A percentile compares a stretch with the other conserved stretches of the same genome.
Evolutionary conservation across 768 basidiomycete species (phyloP).

Genomic region (Tricholoma sp.): DNA sequence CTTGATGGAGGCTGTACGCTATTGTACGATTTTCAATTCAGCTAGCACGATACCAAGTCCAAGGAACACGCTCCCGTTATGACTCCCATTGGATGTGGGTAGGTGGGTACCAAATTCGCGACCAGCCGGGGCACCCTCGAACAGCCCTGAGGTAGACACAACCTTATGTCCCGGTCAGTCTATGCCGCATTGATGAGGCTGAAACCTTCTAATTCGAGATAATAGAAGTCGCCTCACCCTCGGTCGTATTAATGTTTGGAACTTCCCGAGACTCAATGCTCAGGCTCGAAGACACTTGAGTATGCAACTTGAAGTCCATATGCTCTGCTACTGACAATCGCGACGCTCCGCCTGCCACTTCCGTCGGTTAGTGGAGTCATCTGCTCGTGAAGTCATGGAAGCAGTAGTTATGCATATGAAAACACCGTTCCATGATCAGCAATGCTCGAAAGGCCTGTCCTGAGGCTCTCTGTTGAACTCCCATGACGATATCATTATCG

Average conservation of each 20-base stretch:
- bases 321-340: neutral
- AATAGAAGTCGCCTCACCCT: neutral
- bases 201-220: neutral
- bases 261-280: neutral
- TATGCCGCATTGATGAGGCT: too few species aligned
- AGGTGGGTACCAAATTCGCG: too few species aligned
- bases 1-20: too few species aligned
- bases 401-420: neutral
- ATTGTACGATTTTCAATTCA: too few species aligned
- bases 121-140: neutral
- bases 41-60: too few species aligned
- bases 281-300: too few species aligned
- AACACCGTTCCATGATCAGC: neutral
- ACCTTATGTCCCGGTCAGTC: neutral
- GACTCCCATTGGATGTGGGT: too few species aligned
- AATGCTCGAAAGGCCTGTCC: neutral
- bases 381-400: neutral
- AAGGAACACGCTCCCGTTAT: too few species aligned
- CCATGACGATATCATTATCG: neutral
- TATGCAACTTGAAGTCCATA: too few species aligned
- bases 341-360: neutral
- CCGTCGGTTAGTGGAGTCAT: neutral
- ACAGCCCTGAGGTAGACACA: neutral
- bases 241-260: neutral
- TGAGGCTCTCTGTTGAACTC: neutral